Base-by-base conservation (phyloP, 192 early-diverging fungal genomes). In the Phycomyces blakesleeanus region DNA sequence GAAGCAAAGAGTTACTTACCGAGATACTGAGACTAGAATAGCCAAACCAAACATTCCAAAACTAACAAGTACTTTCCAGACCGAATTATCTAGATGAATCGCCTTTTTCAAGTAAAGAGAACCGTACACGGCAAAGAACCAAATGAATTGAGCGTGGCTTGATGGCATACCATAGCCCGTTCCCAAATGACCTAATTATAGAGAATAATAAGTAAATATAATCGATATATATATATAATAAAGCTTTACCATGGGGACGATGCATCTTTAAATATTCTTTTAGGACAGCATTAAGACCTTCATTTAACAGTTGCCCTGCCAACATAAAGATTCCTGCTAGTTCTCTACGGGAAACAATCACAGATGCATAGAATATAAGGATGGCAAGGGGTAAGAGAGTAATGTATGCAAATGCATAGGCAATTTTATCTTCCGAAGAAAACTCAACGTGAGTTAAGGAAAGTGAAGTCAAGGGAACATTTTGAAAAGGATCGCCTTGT, bases 161-260 rank as follows among this genome's bases (percentile, higher is more conserved):
- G 86, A 89, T 9, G 92, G 92, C 92, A 94, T 94, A 5, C 90
- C 92, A 69, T 94, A 92, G 7, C 88, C 89, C 14, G 75, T 73
- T 2, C 87, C 86, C 26, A 90, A 71, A 63, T 85, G 83, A 29
- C 73, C 89, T 90, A 74, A n/a, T 15, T 22, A 27, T 22, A 14
- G 1, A 22, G 56, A 27, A 49, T 38, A 26, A 55, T 26, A 44
- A 24, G 27, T 16, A 34, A 52, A 27, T 15, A 5, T 27, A 22
- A 18, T 18, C 1, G 24, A n/a, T n/a, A n/a, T n/a, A n/a, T 38
- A 20, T 41, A 15, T 50, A 51, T 34, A 34, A 34, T 49, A n/a
- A 12, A 49, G 37, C 15, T 64, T 52, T 75, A 89, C 87, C 77
- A 50, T 76, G 81, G 3, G 92, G 92, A 52, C 92, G 69, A 40